Conservation (phyloP, 768 basidiomycete species). For the Sporobolomyces phaffii region DNA sequence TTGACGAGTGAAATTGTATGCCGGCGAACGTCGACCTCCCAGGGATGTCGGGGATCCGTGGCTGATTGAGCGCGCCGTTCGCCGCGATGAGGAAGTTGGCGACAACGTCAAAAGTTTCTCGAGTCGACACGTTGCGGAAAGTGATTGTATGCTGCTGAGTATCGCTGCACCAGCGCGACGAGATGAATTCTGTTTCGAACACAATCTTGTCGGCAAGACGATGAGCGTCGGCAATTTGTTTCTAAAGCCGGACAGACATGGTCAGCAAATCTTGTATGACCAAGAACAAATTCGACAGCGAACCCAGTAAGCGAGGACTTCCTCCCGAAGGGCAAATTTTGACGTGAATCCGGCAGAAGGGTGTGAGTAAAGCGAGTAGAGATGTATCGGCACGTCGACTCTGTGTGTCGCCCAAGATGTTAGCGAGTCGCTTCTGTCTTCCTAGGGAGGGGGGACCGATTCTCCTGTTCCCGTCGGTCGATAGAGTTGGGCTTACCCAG, state of each 20-base stretch:
- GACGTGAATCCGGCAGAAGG: conserved; percentile 5
- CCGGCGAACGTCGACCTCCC: conserved; percentile 54
- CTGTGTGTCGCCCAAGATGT: neutral
- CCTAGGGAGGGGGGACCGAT: no score
- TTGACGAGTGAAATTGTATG: conserved; percentile 54
- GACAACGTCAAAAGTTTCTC: conserved; percentile 46
- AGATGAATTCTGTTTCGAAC: conserved; percentile 50
- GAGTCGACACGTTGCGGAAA: conserved; percentile 48
- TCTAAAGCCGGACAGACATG: no score
- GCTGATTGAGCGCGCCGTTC: conserved; percentile 50
- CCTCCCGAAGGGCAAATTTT: conserved; percentile 3
- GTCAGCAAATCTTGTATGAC: no score
- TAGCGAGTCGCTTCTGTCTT: no score
- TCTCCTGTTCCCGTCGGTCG: no score
- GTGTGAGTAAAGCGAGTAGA: conserved; percentile 25
- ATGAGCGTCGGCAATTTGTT: conserved; percentile 44
- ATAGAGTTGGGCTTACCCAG: conserved; percentile 25
- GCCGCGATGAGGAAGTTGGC: conserved; percentile 55
- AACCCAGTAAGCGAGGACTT: neutral
- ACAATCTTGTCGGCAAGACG: conserved; percentile 50
- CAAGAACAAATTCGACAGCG: no score
- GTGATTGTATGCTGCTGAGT: conserved; percentile 50
- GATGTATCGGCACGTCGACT: conserved; percentile 23
- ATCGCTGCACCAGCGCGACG: conserved; percentile 52
- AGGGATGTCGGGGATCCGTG: conserved; percentile 51